Conservation (phyloP, 495 filamentous ascomycete genomes). For the Annulohypoxylon moriforme region DNA sequence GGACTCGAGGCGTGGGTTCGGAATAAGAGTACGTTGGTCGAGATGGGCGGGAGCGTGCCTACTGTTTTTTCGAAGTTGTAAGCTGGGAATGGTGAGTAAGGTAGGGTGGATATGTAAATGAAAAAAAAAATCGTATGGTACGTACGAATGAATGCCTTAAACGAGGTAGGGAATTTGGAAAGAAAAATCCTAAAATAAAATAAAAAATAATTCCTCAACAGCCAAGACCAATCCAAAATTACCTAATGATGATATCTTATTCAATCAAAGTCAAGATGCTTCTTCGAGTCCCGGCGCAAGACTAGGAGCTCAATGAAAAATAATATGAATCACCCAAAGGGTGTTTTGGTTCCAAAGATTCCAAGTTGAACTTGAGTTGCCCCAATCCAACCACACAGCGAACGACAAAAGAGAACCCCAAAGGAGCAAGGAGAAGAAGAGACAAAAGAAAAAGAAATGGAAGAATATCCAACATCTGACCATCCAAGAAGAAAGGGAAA, state of each 20-base stretch:
- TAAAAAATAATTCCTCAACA: no score
- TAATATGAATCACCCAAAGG: not conserved
- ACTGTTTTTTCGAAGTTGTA: slow-evolving; percentile 73
- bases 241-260: not conserved
- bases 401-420: not conserved
- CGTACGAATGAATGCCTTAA: not conserved
- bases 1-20: slow-evolving; percentile 82
- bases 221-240: not conserved
- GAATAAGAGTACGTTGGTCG: slow-evolving; percentile 85
- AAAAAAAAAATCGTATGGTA: not conserved
- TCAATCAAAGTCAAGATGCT: no score
- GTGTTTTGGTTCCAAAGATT: slow-evolving; percentile 1
- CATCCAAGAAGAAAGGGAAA: not conserved
- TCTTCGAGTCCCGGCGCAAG: not conserved
- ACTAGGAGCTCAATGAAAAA: not conserved
- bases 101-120: slow-evolving; percentile 8
- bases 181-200: no score
- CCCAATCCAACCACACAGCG: not conserved
- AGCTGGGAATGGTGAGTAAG: not conserved
- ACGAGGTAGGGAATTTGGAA: no score
- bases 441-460: slow-evolving; percentile 1
- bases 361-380: not conserved
- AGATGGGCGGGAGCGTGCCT: slow-evolving; percentile 74
- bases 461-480: not conserved
- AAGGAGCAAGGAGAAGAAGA: not conserved